Conservation (phyloP, 2,329 filamentous ascomycete genomes). For the Dothiorella sarmentorum region DNA sequence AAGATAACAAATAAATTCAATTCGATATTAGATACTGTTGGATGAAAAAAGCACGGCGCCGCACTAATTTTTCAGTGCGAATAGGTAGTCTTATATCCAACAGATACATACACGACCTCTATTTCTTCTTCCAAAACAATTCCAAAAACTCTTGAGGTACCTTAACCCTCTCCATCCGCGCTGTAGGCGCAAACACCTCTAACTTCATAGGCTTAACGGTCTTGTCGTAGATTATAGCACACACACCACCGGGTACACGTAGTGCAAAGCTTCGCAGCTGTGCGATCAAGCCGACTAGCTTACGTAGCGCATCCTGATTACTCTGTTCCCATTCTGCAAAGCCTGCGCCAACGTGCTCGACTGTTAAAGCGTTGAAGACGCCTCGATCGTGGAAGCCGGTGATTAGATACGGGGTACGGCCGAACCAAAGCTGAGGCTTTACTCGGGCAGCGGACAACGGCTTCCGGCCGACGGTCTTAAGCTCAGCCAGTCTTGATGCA, state of each 20-base stretch:
- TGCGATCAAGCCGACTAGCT: not conserved
- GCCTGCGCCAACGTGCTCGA: not conserved
- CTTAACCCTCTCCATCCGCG: not conserved
- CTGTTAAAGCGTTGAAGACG: not conserved
- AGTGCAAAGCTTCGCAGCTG: not conserved
- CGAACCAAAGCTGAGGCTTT: not conserved
- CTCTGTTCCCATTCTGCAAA: not conserved
- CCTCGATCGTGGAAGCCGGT: not conserved
- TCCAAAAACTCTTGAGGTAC: not conserved
- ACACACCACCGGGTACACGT: not conserved
- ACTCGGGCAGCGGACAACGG: not conserved
- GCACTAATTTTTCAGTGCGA: not conserved
- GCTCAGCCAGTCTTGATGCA: not conserved
- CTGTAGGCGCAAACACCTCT: not conserved
- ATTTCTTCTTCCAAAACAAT: not conserved
- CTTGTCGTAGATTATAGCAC: not conserved
- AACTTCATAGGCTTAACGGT: not conserved
- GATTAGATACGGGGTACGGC: not conserved
- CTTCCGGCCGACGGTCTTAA: not conserved
- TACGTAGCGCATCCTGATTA: not conserved
- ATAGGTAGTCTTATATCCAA: no score
- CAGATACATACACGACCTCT: no score
- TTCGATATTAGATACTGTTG: no score
- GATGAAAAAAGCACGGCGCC: not conserved
- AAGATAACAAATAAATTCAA: no score